Conservation (phyloP, 2,329 filamentous ascomycete genomes). For the Pestalotiopsis sp. region DNA sequence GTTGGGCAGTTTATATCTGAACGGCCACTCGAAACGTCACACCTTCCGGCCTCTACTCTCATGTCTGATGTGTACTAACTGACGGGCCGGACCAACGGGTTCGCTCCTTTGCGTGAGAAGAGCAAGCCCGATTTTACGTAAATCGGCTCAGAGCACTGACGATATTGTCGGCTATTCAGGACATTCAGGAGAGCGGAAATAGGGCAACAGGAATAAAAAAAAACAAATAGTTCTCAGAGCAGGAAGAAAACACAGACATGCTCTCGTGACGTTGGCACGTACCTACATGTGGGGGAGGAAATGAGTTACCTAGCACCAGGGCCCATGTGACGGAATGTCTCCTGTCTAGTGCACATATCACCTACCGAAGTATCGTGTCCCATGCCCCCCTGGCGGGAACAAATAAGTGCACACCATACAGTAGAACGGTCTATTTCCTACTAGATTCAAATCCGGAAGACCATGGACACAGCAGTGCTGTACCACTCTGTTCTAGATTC, state of each 20-base stretch:
- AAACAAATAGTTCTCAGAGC: background rate
- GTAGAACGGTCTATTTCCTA: background rate
- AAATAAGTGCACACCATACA: background rate
- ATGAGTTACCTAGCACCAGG: background rate
- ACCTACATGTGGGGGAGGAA: background rate
- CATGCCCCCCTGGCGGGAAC: background rate
- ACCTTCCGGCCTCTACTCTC: no score
- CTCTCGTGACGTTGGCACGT: background rate
- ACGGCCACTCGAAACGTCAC: no score
- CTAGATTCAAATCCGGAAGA: background rate
- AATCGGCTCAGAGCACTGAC: background rate
- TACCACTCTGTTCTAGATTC: background rate
- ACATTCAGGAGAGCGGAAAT: no score
- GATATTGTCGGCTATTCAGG: no score
- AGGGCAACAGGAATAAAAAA: background rate
- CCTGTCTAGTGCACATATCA: background rate
- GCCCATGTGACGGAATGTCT: background rate
- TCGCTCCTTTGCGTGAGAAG: background rate
- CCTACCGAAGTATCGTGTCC: background rate
- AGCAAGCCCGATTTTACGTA: constrained; percentile 4
- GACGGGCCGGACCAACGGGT: background rate
- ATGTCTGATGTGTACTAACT: background rate
- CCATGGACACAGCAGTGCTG: no score
- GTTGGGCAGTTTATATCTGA: no score
- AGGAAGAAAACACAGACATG: background rate